Base-by-base conservation (phyloP, 202 grass and related monocot species). In the Panicum virgatum region DNA sequence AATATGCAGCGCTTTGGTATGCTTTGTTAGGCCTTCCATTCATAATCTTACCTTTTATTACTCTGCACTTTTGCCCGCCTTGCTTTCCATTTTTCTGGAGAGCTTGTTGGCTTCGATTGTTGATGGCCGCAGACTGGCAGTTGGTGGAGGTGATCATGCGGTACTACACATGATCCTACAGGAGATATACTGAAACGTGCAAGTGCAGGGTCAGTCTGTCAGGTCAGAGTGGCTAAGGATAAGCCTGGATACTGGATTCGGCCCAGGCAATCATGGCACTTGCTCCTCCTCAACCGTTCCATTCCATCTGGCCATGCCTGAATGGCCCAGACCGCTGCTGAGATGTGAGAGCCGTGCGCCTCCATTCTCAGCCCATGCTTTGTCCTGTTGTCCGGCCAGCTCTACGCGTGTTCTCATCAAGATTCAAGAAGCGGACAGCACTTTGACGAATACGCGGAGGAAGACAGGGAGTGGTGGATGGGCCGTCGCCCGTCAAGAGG, bases 351-450 rank as follows among this genome's bases (percentile, higher is more conserved):
- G 85, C 60, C 27, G 16, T 18, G 76, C 60, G 40, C 61, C 48
- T 44, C 61, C 62, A 76, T 76, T 56, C 36, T 57, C 64, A 9
- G 77, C 64, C 77, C 86, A 74, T 12, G 8, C 32, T 23, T 3
- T 57, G 39, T 61, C 62, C 47, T 64, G 63, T 72, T 82, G 16
- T 56, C 27, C 20, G 45, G 32, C 82, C 77, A 66, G 56, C 71
- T 46, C 18, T 56, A n/a, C n/a, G n/a, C 19, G 9, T 29, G 62
- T n/a, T n/a, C 19, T 34, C 32, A 34, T 34, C 32, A 34, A 65
- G 78, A 85, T n/a, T 53, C 29, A 30, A 65, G 78, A 85, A 18
- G 58, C 56, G 71, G 71, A 72, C 71, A 66, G 63, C 77, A 48
- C 62, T 29, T 43, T 22, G 82, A 76, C 26, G 57, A 72, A 39